Conservation (phyloP, 2,329 filamentous ascomycete genomes). For the Colletotrichum echinochloae region DNA sequence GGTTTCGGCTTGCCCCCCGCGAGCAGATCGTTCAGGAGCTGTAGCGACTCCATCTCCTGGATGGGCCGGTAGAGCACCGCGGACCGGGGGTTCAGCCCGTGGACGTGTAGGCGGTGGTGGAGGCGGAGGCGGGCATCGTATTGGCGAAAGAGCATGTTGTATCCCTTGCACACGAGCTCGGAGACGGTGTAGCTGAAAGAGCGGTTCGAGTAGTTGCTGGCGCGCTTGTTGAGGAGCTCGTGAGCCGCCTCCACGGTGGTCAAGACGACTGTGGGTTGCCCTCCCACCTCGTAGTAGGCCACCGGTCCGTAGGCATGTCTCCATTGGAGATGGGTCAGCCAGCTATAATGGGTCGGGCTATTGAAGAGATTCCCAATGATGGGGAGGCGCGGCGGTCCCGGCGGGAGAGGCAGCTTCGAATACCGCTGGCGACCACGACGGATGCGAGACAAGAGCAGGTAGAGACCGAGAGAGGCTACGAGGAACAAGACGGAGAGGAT, state of each 20-base stretch:
- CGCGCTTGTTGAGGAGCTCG: conserved; percentile 26
- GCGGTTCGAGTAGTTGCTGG: conserved; percentile 18
- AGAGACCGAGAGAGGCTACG: neutral
- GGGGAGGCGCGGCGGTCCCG: conserved; percentile 5
- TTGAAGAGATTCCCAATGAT: conserved; percentile 23
- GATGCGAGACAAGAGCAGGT: neutral
- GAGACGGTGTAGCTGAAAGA: conserved; percentile 3
- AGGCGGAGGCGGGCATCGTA: conserved; percentile 18
- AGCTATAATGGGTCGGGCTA: neutral
- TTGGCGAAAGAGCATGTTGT: conserved; percentile 28
- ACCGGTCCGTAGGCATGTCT: conserved; percentile 16
- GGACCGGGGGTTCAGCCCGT: conserved; percentile 2
- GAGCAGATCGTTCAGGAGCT: conserved; percentile 20
- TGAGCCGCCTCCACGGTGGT: conserved; percentile 28
- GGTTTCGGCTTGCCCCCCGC: neutral
- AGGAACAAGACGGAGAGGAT: neutral
- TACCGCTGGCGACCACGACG: neutral
- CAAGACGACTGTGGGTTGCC: conserved; percentile 5
- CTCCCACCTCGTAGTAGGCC: neutral
- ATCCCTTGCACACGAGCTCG: neutral
- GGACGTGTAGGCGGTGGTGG: conserved; percentile 8
- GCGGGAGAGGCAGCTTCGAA: conserved; percentile 11
- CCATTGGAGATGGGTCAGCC: conserved; percentile 26
- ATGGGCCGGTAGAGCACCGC: conserved; percentile 12
- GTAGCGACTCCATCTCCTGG: conserved; percentile 5